A percentile compares a stretch with the other conserved stretches of the same genome.
Conservation (phyloP, 179 eudicot genomes). For the Vitellaria paradoxa region DNA sequence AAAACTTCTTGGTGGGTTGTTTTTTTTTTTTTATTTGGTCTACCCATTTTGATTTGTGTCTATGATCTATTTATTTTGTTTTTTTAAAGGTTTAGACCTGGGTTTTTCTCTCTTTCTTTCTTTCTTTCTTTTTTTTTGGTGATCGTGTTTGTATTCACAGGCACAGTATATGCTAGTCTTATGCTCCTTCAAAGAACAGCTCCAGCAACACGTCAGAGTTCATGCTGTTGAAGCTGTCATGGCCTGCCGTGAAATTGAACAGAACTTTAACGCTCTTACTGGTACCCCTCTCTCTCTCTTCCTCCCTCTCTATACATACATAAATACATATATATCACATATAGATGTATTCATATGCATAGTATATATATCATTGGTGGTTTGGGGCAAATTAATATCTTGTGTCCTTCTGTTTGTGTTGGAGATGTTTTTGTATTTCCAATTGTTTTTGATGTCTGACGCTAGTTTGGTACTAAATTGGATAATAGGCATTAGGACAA, state of each 20-base stretch:
- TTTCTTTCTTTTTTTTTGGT: no score
- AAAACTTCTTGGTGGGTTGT: conserved; percentile 66
- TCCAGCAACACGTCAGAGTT: conserved; percentile 93
- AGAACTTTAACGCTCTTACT: conserved; percentile 62
- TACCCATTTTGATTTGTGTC: neutral
- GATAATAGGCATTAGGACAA: neutral
- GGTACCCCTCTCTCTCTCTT: conserved; percentile 13
- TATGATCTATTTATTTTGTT: no score
- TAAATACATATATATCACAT: neutral
- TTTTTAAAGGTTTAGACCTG: neutral
- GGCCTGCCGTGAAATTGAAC: conserved; percentile 95
- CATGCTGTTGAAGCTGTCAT: conserved; percentile 98
- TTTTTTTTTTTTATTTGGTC: neutral
- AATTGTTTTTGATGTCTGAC: neutral
- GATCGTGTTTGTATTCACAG: conserved; percentile 23
- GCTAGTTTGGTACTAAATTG: neutral
- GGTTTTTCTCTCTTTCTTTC: no score
- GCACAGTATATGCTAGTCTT: conserved; percentile 70
- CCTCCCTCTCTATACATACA: neutral
- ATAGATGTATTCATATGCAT: no score
- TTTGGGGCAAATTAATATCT: neutral
- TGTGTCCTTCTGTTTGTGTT: neutral
- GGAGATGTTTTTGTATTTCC: neutral
- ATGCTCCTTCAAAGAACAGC: conserved; percentile 81
- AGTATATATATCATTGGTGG: no score